phyloP scores from a whole-genome alignment of 179 eudicot genomes.

The Heliamphora pulchella region DNA sequence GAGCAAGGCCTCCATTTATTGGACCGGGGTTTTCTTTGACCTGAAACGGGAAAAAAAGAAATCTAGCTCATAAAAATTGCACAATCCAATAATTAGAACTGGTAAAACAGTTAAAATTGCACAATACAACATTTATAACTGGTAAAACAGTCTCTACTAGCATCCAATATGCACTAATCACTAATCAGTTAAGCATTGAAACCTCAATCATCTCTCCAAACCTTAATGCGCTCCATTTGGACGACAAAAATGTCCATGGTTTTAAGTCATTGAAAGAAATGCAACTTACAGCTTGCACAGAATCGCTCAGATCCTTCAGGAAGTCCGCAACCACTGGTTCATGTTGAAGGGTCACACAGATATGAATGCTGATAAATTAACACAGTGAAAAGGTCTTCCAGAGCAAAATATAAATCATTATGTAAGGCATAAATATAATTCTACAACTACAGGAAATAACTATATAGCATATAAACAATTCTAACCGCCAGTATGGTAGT shows the following conservation, averaged over 20 bases:
- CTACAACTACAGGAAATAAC: background rate
- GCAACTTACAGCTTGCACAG: slow-evolving; percentile 68
- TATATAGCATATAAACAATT: background rate
- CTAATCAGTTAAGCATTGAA: background rate
- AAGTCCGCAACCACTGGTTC: slow-evolving; percentile 61
- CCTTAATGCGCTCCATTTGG: background rate
- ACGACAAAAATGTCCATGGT: background rate
- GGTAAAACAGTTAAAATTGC: background rate
- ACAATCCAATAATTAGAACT: background rate
- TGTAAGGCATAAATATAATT: background rate
- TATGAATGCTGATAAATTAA: slow-evolving; percentile 60
- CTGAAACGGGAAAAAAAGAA: slow-evolving; percentile 29
- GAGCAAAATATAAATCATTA: background rate
- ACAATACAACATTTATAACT: background rate
- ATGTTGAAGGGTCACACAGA: slow-evolving; percentile 95
- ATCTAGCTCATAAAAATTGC: background rate
- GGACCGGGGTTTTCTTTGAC: slow-evolving; percentile 89
- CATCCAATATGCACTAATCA: background rate
- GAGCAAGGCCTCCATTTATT: slow-evolving; percentile 83
- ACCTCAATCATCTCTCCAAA: background rate
- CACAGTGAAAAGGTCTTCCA: background rate
- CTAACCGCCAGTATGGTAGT: background rate
- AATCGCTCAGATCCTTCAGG: slow-evolving; percentile 64
- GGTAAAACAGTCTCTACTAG: background rate
- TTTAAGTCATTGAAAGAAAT: background rate